Percentiles rank a stretch among this genome's conserved stretches.
phyloP scores from a whole-genome alignment of 2,329 filamentous ascomycete genomes.

The Stagonosporopsis chrysanthemi region DNA sequence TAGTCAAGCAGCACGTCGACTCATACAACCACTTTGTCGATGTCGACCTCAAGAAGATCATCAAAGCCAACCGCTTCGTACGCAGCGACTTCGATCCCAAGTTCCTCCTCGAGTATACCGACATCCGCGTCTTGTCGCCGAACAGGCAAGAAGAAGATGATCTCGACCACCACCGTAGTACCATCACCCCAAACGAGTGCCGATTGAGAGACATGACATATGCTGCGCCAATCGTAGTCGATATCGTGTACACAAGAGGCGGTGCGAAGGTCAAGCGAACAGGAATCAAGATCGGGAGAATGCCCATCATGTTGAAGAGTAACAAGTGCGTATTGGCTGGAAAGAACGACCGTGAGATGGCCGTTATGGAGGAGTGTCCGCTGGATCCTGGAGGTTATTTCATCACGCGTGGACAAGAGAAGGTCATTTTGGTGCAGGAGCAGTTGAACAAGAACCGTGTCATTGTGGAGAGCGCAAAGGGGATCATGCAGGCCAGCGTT shows the following conservation, averaged over 20 bases:
- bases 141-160: slow-evolving; percentile 80
- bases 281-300: slow-evolving; percentile 80
- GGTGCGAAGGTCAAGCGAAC: slow-evolving; percentile 76
- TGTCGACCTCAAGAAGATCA: slow-evolving; percentile 95
- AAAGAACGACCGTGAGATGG: slow-evolving; percentile 88
- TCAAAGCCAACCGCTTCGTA: slow-evolving; percentile 87
- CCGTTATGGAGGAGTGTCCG: slow-evolving; percentile 90
- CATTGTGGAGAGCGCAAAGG: slow-evolving; percentile 96
- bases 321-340: slow-evolving; percentile 87
- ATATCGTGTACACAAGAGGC: slow-evolving; percentile 88
- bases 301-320: slow-evolving; percentile 97
- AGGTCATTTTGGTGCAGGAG: slow-evolving; percentile 98
- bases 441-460: slow-evolving; percentile 99
- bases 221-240: slow-evolving; percentile 89
- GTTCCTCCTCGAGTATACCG: slow-evolving; percentile 90
- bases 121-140: slow-evolving; percentile 86
- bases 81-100: slow-evolving; percentile 90
- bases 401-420: slow-evolving; percentile 96
- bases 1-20: slow-evolving; percentile 97
- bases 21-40: slow-evolving; percentile 99
- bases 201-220: slow-evolving; percentile 98
- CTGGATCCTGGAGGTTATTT: slow-evolving; percentile 98
- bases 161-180: slow-evolving; percentile 56
- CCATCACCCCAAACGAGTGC: slow-evolving; percentile 92
- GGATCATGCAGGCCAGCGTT: slow-evolving; percentile 91